Evolutionary conservation across 2,329 filamentous ascomycete species (phyloP), one percentile per base, ranked within the genome.

Genomic region (Falciphora oryzae): DNA sequence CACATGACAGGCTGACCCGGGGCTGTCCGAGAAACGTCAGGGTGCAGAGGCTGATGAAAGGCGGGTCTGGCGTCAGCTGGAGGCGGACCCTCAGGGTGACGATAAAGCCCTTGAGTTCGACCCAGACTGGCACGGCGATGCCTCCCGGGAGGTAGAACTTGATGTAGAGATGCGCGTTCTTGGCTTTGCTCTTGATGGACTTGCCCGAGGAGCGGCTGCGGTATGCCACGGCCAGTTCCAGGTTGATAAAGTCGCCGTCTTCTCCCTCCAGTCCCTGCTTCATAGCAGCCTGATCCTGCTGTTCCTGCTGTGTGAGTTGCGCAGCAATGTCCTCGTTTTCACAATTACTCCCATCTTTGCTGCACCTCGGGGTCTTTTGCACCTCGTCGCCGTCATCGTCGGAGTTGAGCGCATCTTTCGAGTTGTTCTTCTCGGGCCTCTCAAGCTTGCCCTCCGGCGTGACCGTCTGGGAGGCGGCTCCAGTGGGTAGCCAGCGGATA

Each of bases 181-280:
- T 89, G 22, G 87, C 83, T 67, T 89, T 88, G 62, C 80, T 78
- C 67, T 80, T 81, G 67, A 91, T 78, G 2, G 83, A 85, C 67
- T 84, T 86, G 35, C 83, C 82, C 11, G 82, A 84, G 0, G 85
- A 83, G 35, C 87, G 81, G 13, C 87, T 85, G 50, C 88, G 82
- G 73, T 93, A 93, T 1, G 90, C 87, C 70, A 93, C 89, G 0
- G 88, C 89, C 22, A 92, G 78, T 72, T 93, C 90, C 63, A 93
- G 76, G 70, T 93, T 93, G 73, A 92, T 83, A 70, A 92, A 92
- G 68, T 91, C 89, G 22, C 89, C 89, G 71, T 92, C 88, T 73
- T 92, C 89, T 3, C 87, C 89, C 69, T 90, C 86, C 86, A 91
- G 88, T 3, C 86, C 87, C 68, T 86, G 81, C 4, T 74, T 75